Evolutionary conservation across 306 rosid genomes (phyloP).

Genomic region (Purshia tridentata): DNA sequence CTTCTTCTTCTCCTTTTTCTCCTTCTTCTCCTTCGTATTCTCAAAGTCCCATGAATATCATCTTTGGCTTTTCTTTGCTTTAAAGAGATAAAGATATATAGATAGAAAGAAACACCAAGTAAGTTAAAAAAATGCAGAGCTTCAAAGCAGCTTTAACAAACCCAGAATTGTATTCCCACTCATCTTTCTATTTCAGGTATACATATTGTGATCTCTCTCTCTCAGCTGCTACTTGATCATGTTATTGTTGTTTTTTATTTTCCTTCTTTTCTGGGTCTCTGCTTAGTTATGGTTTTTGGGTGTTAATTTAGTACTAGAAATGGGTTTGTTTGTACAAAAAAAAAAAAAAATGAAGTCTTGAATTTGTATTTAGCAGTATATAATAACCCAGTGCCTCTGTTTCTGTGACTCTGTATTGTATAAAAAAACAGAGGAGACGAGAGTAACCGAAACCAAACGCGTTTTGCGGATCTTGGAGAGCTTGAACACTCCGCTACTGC

Average conservation of each 20-base stretch:
- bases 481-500: conserved; percentile 59
- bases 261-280: not conserved
- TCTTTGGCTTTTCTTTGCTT: conserved; percentile 10
- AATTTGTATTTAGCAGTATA: not conserved
- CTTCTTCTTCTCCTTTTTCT: not conserved
- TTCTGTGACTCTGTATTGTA: conserved; percentile 18
- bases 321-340: conserved; percentile 1
- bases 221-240: not conserved
- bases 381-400: conserved; percentile 31
- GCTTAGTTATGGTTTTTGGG: not conserved
- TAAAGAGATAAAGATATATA: not conserved
- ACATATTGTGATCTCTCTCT: not conserved
- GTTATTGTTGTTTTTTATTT: not conserved
- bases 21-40: not conserved
- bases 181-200: conserved; percentile 57
- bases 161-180: conserved; percentile 50
- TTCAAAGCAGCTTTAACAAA: conserved; percentile 46
- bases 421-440: conserved; percentile 69
- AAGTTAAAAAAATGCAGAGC: conserved; percentile 57
- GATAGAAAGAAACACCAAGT: not conserved
- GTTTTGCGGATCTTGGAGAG: conserved; percentile 64
- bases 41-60: not conserved
- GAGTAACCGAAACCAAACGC: conserved; percentile 39
- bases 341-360: not conserved
- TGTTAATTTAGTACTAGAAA: not conserved